Base-by-base conservation (phyloP, 2,329 filamentous ascomycete genomes). In the Phyllachora maydis region DNA sequence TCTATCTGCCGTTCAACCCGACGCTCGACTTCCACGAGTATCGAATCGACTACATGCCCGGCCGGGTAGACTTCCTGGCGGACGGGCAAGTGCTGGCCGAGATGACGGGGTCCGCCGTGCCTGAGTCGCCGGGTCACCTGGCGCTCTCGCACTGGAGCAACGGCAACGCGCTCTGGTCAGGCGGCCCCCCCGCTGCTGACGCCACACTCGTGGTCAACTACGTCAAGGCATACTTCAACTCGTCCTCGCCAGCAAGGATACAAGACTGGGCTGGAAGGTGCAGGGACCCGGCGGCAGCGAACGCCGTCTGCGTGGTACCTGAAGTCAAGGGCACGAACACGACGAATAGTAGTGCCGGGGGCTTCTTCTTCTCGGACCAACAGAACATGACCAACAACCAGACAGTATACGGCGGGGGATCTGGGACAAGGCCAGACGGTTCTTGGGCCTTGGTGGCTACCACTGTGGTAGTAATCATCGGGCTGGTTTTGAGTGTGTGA, bases 161-260 rank as follows among this genome's bases (percentile, higher is more conserved):
- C 34, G 76, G 76, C 16, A 72, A 82, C 38, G 40, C 54, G 5
- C 38, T 51, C 2, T 85, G 77, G 77, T 75, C 69, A 19, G 66
- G 56, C 8, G 77, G 76, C 0, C 77, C 77, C 3, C 76, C 77
- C 1, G 16, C 16, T 9, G 16, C 16, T 6, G 69, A 82, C 35
- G 65, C 75, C 0, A 46, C 58, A 11, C 52, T 78, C 35, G 63
- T 57, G 5, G 55, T 83, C 13, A 61, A 56, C 18, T 81, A 81
- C 37, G 59, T 81, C 27, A 79, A 77, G 42, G 70, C 69, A 0
- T 85, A 83, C 44, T 85, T 82, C 51, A 83, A 83, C 50, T 70
- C 70, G 10, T 69, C 70, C 3, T 34, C 52, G 11, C 31, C 35
- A 3, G 31, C 38, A 26, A 40, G 56, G 10, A 40, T 49, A 22